Base-by-base conservation (phyloP, 768 basidiomycete genomes). In the Kwoniella dendrophila region DNA sequence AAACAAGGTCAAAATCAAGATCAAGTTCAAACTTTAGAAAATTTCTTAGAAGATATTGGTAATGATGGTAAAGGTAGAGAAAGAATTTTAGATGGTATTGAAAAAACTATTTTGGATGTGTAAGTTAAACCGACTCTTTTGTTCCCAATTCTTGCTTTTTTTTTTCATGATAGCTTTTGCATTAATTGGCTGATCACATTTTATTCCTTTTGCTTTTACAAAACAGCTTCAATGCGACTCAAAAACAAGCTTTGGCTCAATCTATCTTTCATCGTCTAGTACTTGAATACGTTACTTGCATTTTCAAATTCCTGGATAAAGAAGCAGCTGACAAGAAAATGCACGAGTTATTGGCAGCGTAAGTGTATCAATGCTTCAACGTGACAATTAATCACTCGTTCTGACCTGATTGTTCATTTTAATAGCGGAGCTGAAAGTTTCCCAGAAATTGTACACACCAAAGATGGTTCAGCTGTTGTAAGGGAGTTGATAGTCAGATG, bases 401-500 rank as follows among this genome's bases (percentile, higher is more conserved):
- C 58, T 50, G 49, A 59, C 18, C 2, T 56, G 38, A 5, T 43
- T n/a, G 5, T 43, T 38, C 27, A 2, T 44, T 8, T 14, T n/a
- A n/a, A 30, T 27, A 62, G 60, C 18, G 60, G 53, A n/a, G 60
- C 53, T 65, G 92, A 95, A 41, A 83, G 88, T 20, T 81, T 95
- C 6, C 88, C 92, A 0, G 93, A 96, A 74, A 90, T 95, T 84
- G 90, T 93, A 0, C 93, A 97, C 72, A 97, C 93, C 16, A 91
- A 86, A 73, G 90, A 95, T 69, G 93, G 93, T 20, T 90, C 90
- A 61, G 86, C 90, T 22, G 87, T 85, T 27, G 92, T 90, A 2
- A 86, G 93, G 43, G 88, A 92, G 64, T 90, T 96, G 76, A 83
- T 95, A 36, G 90, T 88, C 0, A 83, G 84, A 44, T 91, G 91